phyloP scores from a whole-genome alignment of 768 basidiomycete genomes.

The Russula vinacea region DNA sequence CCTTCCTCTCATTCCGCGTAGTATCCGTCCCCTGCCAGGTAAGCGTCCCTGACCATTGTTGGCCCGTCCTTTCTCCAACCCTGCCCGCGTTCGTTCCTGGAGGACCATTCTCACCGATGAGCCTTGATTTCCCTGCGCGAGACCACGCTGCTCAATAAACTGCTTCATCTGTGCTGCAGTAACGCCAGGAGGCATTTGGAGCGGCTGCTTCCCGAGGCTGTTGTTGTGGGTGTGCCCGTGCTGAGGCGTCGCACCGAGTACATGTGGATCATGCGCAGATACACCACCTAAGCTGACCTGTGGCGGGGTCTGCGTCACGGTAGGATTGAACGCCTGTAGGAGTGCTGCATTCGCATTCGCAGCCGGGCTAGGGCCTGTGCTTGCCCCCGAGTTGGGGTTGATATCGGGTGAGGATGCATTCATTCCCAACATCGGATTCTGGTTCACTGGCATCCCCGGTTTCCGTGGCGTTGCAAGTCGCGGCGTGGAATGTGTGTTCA shows the following conservation, averaged over 20 bases:
- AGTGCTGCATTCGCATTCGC: conserved; percentile 13
- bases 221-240: conserved; percentile 10
- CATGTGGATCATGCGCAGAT: conserved; percentile 4
- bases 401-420: neutral
- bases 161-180: conserved; percentile 29
- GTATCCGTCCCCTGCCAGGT: conserved; percentile 28
- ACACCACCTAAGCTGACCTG: conserved; percentile 3
- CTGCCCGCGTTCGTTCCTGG: conserved; percentile 3
- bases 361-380: neutral
- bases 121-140: conserved; percentile 11
- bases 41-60: conserved; percentile 25
- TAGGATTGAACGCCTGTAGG: conserved; percentile 13
- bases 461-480: conserved; percentile 12
- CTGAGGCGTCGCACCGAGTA: neutral
- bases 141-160: conserved; percentile 20
- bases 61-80: neutral
- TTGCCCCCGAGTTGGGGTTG: neutral
- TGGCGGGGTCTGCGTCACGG: conserved; percentile 11
- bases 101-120: neutral
- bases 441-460: conserved; percentile 10
- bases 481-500: conserved; percentile 16
- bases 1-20: conserved; percentile 26
- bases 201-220: conserved; percentile 4
- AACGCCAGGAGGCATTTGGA: conserved; percentile 8
- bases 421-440: conserved; percentile 4